phyloP scores from a whole-genome alignment of 2,329 filamentous ascomycete genomes.

The Scytalidium lignicola region DNA sequence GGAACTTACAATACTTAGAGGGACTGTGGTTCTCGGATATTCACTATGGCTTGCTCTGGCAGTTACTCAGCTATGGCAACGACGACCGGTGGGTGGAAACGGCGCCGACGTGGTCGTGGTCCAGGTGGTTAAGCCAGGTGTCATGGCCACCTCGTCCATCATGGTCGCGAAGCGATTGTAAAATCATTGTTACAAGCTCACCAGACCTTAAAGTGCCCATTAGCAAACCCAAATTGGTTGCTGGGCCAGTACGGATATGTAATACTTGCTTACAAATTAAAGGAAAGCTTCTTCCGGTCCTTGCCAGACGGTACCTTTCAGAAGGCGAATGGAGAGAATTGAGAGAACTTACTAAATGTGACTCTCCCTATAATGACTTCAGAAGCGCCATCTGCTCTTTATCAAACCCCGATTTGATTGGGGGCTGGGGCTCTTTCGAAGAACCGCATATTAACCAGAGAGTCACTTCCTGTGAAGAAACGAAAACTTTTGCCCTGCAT shows the following conservation, averaged over 20 bases:
- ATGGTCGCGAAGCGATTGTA: not conserved
- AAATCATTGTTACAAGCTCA: not conserved
- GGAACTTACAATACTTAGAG: not conserved
- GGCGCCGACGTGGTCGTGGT: slow-evolving; percentile 4
- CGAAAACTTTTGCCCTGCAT: slow-evolving; percentile 1
- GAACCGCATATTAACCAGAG: not conserved
- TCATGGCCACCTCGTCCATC: not conserved
- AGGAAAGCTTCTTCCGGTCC: slow-evolving; percentile 1
- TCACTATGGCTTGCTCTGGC: slow-evolving; percentile 5
- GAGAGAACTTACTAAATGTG: too few relatives aligned
- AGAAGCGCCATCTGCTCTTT: slow-evolving; percentile 4
- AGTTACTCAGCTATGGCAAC: not conserved
- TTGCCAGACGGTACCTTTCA: slow-evolving; percentile 1
- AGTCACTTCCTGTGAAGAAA: not conserved
- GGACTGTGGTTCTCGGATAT: slow-evolving; percentile 5
- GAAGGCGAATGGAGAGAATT: slow-evolving; percentile 1
- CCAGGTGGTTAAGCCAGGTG: not conserved
- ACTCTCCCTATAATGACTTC: not conserved
- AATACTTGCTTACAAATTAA: slow-evolving; percentile 1
- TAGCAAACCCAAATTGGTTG: too few relatives aligned
- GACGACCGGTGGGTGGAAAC: not conserved
- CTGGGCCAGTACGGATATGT: not conserved
- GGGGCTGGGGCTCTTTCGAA: slow-evolving; percentile 4
- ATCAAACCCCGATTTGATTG: slow-evolving; percentile 1
- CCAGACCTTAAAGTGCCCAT: not conserved